phyloP scores from a whole-genome alignment of 345 rosid genomes.

The Euphorbia tirucalli region DNA sequence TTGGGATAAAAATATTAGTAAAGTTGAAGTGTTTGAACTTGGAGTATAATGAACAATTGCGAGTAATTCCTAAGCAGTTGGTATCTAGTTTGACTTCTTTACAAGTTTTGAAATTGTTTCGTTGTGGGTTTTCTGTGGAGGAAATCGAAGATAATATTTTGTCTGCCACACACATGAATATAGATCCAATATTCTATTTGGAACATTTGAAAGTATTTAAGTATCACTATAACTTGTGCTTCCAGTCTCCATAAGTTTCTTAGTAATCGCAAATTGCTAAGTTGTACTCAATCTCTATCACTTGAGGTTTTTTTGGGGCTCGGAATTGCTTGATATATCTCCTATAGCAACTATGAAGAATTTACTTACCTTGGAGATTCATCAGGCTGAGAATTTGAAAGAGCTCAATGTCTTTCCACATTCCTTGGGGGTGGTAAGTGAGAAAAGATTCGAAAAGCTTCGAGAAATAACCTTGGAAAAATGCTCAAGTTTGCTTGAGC shows the following conservation, averaged over 20 bases:
- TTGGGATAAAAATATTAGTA: not conserved
- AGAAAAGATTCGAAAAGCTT: not conserved
- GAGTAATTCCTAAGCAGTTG: not conserved
- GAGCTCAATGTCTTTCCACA: not conserved
- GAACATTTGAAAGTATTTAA: not conserved
- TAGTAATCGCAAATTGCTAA: not conserved
- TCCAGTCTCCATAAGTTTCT: not conserved
- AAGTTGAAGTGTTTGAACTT: constrained; percentile 4
- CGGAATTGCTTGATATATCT: not conserved
- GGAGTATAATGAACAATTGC: not conserved
- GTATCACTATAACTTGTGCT: not conserved
- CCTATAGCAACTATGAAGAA: not conserved
- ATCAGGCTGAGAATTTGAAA: not conserved
- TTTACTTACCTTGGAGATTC: not conserved
- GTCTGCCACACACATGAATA: not conserved
- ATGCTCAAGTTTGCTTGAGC: not conserved
- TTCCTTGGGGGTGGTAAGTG: not conserved
- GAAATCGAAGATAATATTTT: not conserved
- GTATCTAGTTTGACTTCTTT: not conserved
- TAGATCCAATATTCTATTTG: not conserved
- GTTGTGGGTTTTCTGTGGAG: not conserved
- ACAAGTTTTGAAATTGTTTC: not conserved
- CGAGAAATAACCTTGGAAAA: not conserved
- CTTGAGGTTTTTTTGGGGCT: not conserved
- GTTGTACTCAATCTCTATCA: not conserved